These are phyloP conservation scores for Apiotrichum porosum DNA, from an alignment of 1,284 basidiomycete genomes.

Conservation along the genomic window DNA sequence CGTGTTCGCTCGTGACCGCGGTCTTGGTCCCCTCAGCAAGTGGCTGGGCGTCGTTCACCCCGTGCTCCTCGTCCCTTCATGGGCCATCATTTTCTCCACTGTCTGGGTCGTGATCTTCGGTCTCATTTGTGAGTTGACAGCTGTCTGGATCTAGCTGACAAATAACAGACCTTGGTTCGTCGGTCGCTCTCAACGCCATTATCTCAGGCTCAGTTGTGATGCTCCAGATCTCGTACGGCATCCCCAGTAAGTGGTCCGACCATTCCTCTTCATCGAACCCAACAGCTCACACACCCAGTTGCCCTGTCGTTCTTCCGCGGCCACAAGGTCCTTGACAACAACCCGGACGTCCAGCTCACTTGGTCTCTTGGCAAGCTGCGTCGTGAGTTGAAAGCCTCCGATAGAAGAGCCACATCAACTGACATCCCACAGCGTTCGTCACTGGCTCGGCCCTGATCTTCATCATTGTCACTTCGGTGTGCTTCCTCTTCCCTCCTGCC, in stretches of 20 bases:
- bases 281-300: conserved; percentile 34
- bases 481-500: conserved; percentile 53
- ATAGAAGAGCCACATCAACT: conserved; percentile 31
- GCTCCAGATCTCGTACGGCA: conserved; percentile 32
- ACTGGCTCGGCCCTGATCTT: conserved; percentile 48
- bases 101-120: conserved; percentile 48
- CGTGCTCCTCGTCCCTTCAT: conserved; percentile 2
- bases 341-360: conserved; percentile 24
- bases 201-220: conserved; percentile 37
- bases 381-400: conserved; percentile 34
- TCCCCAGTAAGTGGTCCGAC: conserved; percentile 25
- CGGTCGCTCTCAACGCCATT: conserved; percentile 51
- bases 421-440: conserved; percentile 32
- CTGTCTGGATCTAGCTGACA: background rate
- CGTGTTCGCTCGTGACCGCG: conserved; percentile 64
- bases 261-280: conserved; percentile 37
- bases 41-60: conserved; percentile 54
- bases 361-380: conserved; percentile 37
- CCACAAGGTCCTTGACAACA: conserved; percentile 41
- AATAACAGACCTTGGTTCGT: conserved; percentile 52
- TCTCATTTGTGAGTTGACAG: conserved; percentile 49
- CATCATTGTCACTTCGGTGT: conserved; percentile 48
- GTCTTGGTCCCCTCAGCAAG: conserved; percentile 55
- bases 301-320: conserved; percentile 48
- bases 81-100: conserved; percentile 39